Conservation (phyloP, 2,329 filamentous ascomycete species). For the Botryotinia convoluta region DNA sequence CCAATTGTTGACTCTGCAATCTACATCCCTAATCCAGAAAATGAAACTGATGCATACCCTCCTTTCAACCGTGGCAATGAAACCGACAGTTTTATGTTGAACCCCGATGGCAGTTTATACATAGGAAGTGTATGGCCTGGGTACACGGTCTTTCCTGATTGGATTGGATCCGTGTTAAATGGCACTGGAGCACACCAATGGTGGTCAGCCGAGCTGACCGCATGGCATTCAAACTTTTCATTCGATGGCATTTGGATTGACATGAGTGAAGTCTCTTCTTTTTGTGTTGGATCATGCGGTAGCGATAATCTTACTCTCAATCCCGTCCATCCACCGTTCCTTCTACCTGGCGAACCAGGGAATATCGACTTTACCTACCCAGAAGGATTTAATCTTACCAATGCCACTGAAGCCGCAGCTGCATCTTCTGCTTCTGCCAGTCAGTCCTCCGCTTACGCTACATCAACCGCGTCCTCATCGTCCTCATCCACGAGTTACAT, state of each 20-base stretch:
- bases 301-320: constrained; percentile 62
- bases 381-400: constrained; percentile 67
- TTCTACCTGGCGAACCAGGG: constrained; percentile 62
- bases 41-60: constrained; percentile 61
- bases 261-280: constrained; percentile 59
- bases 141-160: constrained; percentile 67
- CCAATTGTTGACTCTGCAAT: constrained; percentile 71
- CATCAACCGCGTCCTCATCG: constrained; percentile 34
- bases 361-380: constrained; percentile 61
- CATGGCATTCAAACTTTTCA: constrained; percentile 52
- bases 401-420: constrained; percentile 62
- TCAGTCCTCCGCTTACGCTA: constrained; percentile 44
- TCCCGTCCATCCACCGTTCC: constrained; percentile 65
- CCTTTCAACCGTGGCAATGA: constrained; percentile 61
- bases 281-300: constrained; percentile 72
- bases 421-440: constrained; percentile 53
- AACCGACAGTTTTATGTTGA: constrained; percentile 53
- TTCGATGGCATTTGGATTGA: constrained; percentile 58
- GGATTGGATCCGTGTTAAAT: constrained; percentile 60
- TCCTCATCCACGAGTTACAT: constrained; percentile 46
- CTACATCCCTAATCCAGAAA: constrained; percentile 70
- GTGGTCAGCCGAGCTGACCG: constrained; percentile 63
- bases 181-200: constrained; percentile 61
- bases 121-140: constrained; percentile 73
- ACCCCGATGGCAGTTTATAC: constrained; percentile 56